Conservation (phyloP, 257 asterid genomes). For the Forsythia suspensa region DNA sequence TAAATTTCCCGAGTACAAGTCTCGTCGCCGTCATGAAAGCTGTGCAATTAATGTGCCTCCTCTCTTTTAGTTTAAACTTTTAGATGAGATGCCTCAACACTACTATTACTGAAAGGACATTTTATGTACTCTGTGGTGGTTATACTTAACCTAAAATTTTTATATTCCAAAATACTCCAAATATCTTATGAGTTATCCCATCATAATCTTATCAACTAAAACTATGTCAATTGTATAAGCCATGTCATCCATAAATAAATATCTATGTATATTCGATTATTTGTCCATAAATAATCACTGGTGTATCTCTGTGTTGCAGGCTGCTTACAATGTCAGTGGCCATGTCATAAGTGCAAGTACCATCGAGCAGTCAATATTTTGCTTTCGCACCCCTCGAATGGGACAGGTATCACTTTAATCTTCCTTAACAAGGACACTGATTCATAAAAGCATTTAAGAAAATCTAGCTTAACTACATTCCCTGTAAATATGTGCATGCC, state of each 20-base stretch:
- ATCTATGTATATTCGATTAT: no score
- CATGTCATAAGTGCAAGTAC: constrained; percentile 48
- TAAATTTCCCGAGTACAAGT: neutral
- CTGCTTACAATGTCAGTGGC: constrained; percentile 63
- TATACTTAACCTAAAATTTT: neutral
- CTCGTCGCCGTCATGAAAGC: neutral
- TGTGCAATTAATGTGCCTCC: neutral
- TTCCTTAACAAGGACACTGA: neutral
- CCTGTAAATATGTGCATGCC: neutral
- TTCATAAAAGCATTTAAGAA: neutral
- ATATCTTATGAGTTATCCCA: neutral
- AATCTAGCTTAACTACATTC: neutral
- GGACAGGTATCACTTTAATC: constrained; percentile 45
- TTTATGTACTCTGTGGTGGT: neutral
- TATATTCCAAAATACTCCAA: neutral
- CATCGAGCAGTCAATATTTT: constrained; percentile 60
- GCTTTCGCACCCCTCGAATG: constrained; percentile 50
- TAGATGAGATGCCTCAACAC: neutral
- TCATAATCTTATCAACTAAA: neutral
- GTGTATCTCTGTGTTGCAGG: constrained; percentile 37
- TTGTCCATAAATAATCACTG: neutral
- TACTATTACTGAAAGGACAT: neutral
- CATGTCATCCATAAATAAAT: neutral
- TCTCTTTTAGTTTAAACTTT: neutral
- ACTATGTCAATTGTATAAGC: neutral